These are phyloP conservation scores for Lagerstroemia speciosa DNA, from an alignment of 345 rosid genomes.

Conservation along the genomic window DNA sequence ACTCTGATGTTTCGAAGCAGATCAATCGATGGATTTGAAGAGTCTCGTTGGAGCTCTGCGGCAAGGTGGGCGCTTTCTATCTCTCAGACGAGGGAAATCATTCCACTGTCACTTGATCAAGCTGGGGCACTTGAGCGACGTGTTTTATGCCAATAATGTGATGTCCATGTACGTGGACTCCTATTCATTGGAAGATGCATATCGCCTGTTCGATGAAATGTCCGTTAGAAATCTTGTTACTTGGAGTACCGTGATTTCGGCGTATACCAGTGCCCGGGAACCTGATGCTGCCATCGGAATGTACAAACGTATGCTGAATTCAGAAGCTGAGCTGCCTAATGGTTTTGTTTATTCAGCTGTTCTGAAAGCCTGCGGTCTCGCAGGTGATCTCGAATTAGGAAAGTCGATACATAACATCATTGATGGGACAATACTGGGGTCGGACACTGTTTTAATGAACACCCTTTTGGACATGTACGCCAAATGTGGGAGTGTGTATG, in stretches of 20 bases:
- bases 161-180: constrained; percentile 33
- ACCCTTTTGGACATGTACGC: constrained; percentile 66
- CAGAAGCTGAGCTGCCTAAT: constrained; percentile 32
- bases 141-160: constrained; percentile 43
- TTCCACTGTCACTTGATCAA: constrained; percentile 34
- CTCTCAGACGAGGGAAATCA: constrained; percentile 36
- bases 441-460: constrained; percentile 59
- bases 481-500: constrained; percentile 47
- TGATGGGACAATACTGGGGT: constrained; percentile 21
- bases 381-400: constrained; percentile 48
- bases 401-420: constrained; percentile 38
- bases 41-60: constrained; percentile 38
- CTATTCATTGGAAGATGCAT: constrained; percentile 26
- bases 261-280: constrained; percentile 28
- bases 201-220: constrained; percentile 56
- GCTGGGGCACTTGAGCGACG: constrained; percentile 26
- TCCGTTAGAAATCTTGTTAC: constrained; percentile 42
- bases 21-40: constrained; percentile 29
- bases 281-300: constrained; percentile 36
- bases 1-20: background rate
- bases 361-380: constrained; percentile 52
- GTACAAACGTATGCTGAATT: constrained; percentile 33
- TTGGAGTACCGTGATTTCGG: constrained; percentile 59
- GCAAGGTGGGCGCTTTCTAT: constrained; percentile 38
- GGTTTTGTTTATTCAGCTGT: constrained; percentile 58